Percentiles rank a stretch among this genome's conserved stretches.
These are phyloP conservation scores for Suhomyces kunorum DNA, from an alignment of 1,139 yeast species.

Conservation along the genomic window DNA sequence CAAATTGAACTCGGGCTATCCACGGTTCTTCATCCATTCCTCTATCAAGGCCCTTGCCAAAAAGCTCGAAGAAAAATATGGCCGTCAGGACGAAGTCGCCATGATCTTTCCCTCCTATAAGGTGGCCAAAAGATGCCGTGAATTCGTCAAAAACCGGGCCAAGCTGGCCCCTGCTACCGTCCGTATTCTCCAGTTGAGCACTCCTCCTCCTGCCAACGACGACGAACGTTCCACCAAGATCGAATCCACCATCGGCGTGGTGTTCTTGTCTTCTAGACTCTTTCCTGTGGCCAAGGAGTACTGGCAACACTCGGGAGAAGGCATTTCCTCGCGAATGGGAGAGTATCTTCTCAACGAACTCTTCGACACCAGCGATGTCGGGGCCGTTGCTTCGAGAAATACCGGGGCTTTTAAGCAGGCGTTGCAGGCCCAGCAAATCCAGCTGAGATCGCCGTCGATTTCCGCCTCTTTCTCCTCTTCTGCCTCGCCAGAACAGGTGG, in stretches of 20 bases:
- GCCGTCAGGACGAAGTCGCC: slow-evolving; percentile 71
- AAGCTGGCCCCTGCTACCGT: slow-evolving; percentile 36
- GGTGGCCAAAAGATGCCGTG: slow-evolving; percentile 84
- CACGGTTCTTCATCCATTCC: slow-evolving; percentile 79
- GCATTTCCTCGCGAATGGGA: slow-evolving; percentile 84
- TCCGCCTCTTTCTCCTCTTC: slow-evolving; percentile 23
- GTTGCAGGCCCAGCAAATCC: slow-evolving; percentile 41
- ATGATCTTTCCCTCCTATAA: slow-evolving; percentile 76
- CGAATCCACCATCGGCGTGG: slow-evolving; percentile 72
- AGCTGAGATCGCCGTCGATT: slow-evolving; percentile 33
- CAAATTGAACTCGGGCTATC: slow-evolving; percentile 85
- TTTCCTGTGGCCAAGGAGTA: slow-evolving; percentile 72
- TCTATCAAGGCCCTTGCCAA: slow-evolving; percentile 63
- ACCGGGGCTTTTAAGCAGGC: slow-evolving; percentile 30
- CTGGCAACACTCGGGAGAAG: slow-evolving; percentile 98
- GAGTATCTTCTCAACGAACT: slow-evolving; percentile 76
- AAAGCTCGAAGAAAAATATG: slow-evolving; percentile 60
- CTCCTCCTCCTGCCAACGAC: slow-evolving; percentile 64
- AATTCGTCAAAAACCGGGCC: slow-evolving; percentile 52
- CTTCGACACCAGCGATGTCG: slow-evolving; percentile 30
- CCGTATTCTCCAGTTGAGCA: slow-evolving; percentile 76
- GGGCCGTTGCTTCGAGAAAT: background rate
- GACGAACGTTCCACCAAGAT: slow-evolving; percentile 59
- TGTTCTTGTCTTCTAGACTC: slow-evolving; percentile 64
- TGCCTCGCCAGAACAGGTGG: slow-evolving; percentile 30